These are phyloP conservation scores for Amorphotheca resinae DNA, from an alignment of 495 filamentous ascomycete genomes.

Conservation along the genomic window DNA sequence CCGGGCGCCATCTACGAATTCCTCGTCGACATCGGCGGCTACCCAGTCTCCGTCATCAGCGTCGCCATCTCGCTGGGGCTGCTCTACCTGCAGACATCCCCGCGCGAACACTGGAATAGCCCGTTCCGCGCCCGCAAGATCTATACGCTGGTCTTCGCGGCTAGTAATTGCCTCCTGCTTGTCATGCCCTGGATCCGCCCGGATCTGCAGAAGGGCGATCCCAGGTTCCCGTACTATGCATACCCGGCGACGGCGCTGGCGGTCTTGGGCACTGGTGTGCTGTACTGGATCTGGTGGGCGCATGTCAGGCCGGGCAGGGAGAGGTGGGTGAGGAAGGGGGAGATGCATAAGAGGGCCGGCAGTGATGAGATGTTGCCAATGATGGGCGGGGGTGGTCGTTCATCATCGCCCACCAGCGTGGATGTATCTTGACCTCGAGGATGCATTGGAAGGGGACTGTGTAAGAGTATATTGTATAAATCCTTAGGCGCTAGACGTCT, in stretches of 20 bases:
- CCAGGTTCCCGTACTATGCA: constrained; percentile 30
- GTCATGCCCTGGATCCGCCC: constrained; percentile 35
- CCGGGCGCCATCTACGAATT: constrained; percentile 33
- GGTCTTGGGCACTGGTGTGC: constrained; percentile 25
- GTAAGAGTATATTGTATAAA: too few species aligned
- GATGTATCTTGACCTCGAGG: too few species aligned
- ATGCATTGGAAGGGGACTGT: too few species aligned
- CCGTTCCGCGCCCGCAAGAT: constrained; percentile 26
- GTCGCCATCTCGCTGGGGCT: constrained; percentile 35
- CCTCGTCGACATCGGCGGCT: constrained; percentile 39
- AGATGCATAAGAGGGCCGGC: too few species aligned
- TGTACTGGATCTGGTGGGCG: constrained; percentile 31
- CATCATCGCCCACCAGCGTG: too few species aligned
- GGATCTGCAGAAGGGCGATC: constrained; percentile 12
- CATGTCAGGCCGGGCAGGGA: constrained; percentile 12
- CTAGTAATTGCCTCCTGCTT: constrained; percentile 28
- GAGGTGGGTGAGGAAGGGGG: too few species aligned
- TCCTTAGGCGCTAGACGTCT: too few species aligned
- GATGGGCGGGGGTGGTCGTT: too few species aligned
- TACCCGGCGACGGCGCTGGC: constrained; percentile 31
- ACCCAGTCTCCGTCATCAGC: constrained; percentile 41
- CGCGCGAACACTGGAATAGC: constrained; percentile 30
- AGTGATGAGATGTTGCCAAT: too few species aligned
- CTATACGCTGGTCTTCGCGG: constrained; percentile 24
- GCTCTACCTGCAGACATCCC: constrained; percentile 33